These are phyloP conservation scores for Penicillium arizonense DNA, from an alignment of 495 filamentous ascomycete species.

Conservation along the genomic window DNA sequence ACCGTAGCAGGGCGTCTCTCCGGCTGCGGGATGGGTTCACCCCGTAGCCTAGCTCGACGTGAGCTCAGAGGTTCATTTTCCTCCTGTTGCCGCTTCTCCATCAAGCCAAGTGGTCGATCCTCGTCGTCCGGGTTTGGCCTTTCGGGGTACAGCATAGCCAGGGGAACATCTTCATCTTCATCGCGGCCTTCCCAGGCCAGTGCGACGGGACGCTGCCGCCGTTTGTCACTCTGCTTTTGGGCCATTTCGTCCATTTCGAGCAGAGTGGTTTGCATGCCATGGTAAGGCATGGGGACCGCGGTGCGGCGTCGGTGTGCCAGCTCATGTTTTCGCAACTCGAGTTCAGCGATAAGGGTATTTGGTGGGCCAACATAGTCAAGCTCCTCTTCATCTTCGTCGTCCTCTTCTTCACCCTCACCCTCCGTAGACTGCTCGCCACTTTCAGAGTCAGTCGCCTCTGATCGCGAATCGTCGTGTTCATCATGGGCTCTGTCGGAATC, in stretches of 20 bases:
- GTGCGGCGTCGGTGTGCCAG: constrained; percentile 73
- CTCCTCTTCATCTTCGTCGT: constrained; percentile 39
- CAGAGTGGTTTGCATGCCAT: constrained; percentile 84
- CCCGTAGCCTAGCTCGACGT: constrained; percentile 74
- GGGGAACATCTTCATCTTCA: constrained; percentile 76
- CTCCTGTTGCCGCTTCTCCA: constrained; percentile 82
- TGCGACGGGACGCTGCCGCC: constrained; percentile 71
- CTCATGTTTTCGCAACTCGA: constrained; percentile 84
- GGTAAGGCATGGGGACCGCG: constrained; percentile 56
- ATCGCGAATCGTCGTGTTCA: constrained; percentile 15
- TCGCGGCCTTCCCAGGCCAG: constrained; percentile 86
- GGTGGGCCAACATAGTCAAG: constrained; percentile 66
- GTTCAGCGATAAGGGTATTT: constrained; percentile 87
- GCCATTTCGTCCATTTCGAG: constrained; percentile 89
- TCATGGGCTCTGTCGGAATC: constrained; percentile 16
- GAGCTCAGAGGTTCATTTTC: constrained; percentile 86
- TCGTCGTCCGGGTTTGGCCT: constrained; percentile 56
- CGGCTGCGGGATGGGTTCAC: constrained; percentile 36
- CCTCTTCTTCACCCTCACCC: constrained; percentile 26
- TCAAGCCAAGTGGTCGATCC: constrained; percentile 74
- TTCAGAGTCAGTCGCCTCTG: constrained; percentile 20
- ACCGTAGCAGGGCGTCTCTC: constrained; percentile 39
- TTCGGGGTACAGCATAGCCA: constrained; percentile 73
- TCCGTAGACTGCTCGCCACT: constrained; percentile 19
- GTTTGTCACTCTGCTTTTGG: constrained; percentile 74